Evolutionary conservation across 2,329 filamentous ascomycete genomes (phyloP).

Genomic region (Oidium heveae): DNA sequence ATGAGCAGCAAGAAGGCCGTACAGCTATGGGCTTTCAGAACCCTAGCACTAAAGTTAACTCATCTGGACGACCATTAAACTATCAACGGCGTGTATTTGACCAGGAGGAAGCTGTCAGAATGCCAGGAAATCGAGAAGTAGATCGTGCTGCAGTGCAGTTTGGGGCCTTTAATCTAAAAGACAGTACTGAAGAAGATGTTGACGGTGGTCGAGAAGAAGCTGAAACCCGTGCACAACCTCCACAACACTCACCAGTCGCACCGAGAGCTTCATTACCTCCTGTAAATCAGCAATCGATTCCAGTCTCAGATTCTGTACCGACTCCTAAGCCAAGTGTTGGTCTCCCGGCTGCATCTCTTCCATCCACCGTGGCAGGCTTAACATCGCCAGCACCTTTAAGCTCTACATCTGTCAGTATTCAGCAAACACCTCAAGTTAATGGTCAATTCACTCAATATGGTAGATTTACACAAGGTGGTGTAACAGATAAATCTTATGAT

Average conservation of each 20-base stretch:
- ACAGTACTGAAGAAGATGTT: slow-evolving; percentile 53
- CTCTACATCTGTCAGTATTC: slow-evolving; percentile 15
- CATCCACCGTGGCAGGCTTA: slow-evolving; percentile 15
- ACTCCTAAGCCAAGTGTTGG: slow-evolving; percentile 20
- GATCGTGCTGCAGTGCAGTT: slow-evolving; percentile 88
- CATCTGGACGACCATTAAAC: slow-evolving; percentile 43
- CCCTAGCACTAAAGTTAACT: slow-evolving; percentile 54
- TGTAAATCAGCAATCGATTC: slow-evolving; percentile 24
- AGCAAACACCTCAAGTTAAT: slow-evolving; percentile 12
- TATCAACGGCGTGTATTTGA: slow-evolving; percentile 73
- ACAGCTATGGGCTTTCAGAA: slow-evolving; percentile 50
- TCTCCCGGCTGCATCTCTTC: slow-evolving; percentile 23
- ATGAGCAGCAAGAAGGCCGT: slow-evolving; percentile 25
- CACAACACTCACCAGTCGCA: slow-evolving; percentile 71
- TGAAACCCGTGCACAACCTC: slow-evolving; percentile 80
- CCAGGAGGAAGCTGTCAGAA: slow-evolving; percentile 91
- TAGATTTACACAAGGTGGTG: slow-evolving; percentile 37
- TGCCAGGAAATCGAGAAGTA: slow-evolving; percentile 90
- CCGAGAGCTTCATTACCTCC: slow-evolving; percentile 75
- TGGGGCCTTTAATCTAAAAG: slow-evolving; percentile 78
- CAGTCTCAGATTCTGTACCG: slow-evolving; percentile 28
- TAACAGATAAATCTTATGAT: slow-evolving; percentile 62
- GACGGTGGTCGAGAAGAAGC: slow-evolving; percentile 89
- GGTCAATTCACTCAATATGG: slow-evolving; percentile 35
- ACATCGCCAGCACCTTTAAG: slow-evolving; percentile 15